Evolutionary conservation across 2,329 filamentous ascomycete genomes (phyloP).

Genomic region (Hymenoscyphus salicellus): DNA sequence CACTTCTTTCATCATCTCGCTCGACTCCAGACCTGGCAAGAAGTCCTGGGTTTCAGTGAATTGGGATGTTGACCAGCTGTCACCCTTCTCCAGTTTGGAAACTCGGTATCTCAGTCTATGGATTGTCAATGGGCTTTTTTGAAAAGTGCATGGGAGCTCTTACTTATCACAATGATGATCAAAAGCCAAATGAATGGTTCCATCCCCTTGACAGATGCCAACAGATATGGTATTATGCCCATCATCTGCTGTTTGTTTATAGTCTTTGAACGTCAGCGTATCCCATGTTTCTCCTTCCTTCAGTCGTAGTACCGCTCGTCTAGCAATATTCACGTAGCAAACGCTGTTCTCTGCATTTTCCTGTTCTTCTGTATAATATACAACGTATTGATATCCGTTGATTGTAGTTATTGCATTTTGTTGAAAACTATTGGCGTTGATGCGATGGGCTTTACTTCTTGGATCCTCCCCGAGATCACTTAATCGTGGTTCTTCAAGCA

Average conservation of each 20-base stretch:
- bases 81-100: conserved; percentile 11
- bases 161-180: conserved; percentile 30
- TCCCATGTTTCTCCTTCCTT: conserved; percentile 17
- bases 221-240: conserved; percentile 30
- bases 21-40: conserved; percentile 24
- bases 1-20: conserved; percentile 25
- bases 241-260: conserved; percentile 27
- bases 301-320: conserved; percentile 10
- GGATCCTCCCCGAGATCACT: conserved; percentile 24
- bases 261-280: conserved; percentile 25
- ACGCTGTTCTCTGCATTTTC: neutral
- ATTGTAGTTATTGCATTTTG: conserved; percentile 27
- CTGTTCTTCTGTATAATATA: conserved; percentile 23
- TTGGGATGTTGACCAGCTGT: conserved; percentile 20
- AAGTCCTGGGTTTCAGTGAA: conserved; percentile 23
- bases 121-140: neutral
- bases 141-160: conserved; percentile 6
- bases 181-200: conserved; percentile 29
- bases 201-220: conserved; percentile 28
- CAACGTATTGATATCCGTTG: conserved; percentile 27
- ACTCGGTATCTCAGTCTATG: conserved; percentile 26
- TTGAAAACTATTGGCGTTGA: conserved; percentile 31
- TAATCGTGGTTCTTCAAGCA: conserved; percentile 17
- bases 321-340: conserved; percentile 22
- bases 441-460: conserved; percentile 24